These are phyloP conservation scores for Aspergillus ustus DNA, from an alignment of 2,329 filamentous ascomycete species.

Conservation along the genomic window DNA sequence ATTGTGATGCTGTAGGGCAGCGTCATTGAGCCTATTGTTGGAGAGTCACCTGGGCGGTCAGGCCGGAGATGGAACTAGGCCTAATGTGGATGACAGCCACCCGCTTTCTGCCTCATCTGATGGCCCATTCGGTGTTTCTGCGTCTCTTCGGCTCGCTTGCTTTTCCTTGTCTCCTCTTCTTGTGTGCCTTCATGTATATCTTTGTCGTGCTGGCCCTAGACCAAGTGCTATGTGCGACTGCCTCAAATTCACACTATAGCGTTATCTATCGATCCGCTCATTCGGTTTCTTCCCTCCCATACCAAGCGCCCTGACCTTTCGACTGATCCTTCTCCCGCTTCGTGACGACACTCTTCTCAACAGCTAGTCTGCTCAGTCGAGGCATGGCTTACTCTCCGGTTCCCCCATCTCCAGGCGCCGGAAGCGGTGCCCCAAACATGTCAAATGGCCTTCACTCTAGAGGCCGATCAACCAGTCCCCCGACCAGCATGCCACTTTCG, in stretches of 20 bases:
- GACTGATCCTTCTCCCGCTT: slow-evolving; percentile 5
- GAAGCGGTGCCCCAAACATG: slow-evolving; percentile 24
- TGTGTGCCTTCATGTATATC: slow-evolving; percentile 6
- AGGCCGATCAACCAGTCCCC: slow-evolving; percentile 39
- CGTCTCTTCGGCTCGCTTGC: slow-evolving; percentile 6
- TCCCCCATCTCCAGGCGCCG: slow-evolving; percentile 36
- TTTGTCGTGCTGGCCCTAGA: slow-evolving; percentile 3
- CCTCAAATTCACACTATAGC: slow-evolving; percentile 12
- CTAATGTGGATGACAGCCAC: not conserved
- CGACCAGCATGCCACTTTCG: slow-evolving; percentile 56
- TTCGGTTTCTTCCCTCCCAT: slow-evolving; percentile 5
- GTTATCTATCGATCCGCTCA: not conserved
- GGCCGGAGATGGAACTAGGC: not conserved
- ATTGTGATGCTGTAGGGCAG: too few species aligned
- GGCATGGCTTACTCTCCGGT: slow-evolving; percentile 47
- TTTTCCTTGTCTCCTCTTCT: not conserved
- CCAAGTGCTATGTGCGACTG: slow-evolving; percentile 8
- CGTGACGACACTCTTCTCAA: slow-evolving; percentile 13
- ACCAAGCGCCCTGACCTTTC: slow-evolving; percentile 10
- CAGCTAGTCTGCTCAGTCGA: slow-evolving; percentile 16
- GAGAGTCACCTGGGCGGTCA: slow-evolving; percentile 15
- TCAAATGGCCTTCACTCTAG: slow-evolving; percentile 29
- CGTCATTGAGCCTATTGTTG: too few species aligned
- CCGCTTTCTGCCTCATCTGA: slow-evolving; percentile 14
- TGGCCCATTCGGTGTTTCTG: not conserved